Conservation (phyloP, 441 rosid species). For the Arabidopsis hybrid region DNA sequence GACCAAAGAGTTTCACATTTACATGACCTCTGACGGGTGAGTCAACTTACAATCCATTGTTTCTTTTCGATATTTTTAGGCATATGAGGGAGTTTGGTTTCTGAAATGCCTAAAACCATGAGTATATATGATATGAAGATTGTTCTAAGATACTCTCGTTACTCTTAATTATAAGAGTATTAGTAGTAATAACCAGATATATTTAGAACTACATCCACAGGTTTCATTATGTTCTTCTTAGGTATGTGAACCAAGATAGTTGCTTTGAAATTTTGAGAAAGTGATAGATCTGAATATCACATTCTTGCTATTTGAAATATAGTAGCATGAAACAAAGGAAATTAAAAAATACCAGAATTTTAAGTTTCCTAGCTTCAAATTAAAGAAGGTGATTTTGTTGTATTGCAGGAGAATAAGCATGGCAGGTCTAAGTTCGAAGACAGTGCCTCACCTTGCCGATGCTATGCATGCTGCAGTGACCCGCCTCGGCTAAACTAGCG, state of each 20-base stretch:
- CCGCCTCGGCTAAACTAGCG: slow-evolving; percentile 35
- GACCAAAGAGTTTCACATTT: slow-evolving; percentile 71
- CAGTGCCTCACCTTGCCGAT: slow-evolving; percentile 63
- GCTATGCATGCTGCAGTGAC: slow-evolving; percentile 72
- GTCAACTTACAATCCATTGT: background rate
- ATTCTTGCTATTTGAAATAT: background rate
- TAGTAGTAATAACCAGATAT: background rate
- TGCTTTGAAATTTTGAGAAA: background rate
- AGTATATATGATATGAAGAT: slow-evolving; percentile 2
- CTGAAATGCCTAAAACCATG: background rate
- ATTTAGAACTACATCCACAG: background rate
- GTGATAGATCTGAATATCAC: background rate
- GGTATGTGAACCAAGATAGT: background rate
- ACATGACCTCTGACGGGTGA: slow-evolving; percentile 84
- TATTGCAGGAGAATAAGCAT: slow-evolving; percentile 73
- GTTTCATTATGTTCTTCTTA: background rate
- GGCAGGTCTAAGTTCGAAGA: slow-evolving; percentile 66
- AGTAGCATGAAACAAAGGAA: background rate
- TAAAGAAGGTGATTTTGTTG: background rate
- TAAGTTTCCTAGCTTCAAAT: background rate
- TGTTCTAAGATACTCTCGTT: no score
- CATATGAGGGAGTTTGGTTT: slow-evolving; percentile 17
- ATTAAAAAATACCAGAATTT: background rate
- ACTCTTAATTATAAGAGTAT: background rate
- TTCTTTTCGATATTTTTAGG: background rate